phyloP scores from a whole-genome alignment of 371 early-diverging fungal genomes.

The Mortierella sp. region DNA sequence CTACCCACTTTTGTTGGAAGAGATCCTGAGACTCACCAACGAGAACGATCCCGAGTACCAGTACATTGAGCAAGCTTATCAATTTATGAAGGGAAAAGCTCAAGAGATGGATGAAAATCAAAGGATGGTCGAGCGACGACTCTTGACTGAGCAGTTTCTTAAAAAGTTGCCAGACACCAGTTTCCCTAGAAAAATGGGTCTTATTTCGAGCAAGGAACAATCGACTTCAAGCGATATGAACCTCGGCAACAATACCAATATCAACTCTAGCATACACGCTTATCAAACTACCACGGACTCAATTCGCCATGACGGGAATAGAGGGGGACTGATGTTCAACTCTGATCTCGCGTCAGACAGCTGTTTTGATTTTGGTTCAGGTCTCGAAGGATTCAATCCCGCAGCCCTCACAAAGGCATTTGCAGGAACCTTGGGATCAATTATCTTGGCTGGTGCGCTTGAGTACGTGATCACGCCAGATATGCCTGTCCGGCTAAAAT shows the following conservation, averaged over 20 bases:
- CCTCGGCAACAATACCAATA: slow-evolving; percentile 1
- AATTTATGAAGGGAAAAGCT: slow-evolving; percentile 27
- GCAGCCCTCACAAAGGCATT: slow-evolving; percentile 25
- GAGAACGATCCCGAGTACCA: slow-evolving; percentile 30
- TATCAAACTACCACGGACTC: neutral
- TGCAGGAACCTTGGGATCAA: slow-evolving; percentile 32
- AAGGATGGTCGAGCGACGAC: slow-evolving; percentile 23
- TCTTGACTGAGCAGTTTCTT: slow-evolving; percentile 44
- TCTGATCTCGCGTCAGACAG: neutral
- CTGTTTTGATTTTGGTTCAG: slow-evolving; percentile 12
- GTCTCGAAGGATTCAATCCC: slow-evolving; percentile 20
- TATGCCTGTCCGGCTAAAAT: slow-evolving; percentile 40
- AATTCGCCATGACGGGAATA: neutral
- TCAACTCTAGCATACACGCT: neutral
- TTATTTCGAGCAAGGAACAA: slow-evolving; percentile 1
- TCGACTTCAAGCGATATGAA: neutral
- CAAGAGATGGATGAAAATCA: slow-evolving; percentile 48
- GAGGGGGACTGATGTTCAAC: neutral
- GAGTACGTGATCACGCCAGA: slow-evolving; percentile 41
- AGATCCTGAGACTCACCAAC: slow-evolving; percentile 39
- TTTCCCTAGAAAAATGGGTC: slow-evolving; percentile 24
- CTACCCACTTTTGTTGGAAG: slow-evolving; percentile 89
- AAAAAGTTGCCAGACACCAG: slow-evolving; percentile 36
- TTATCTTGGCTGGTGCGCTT: slow-evolving; percentile 40
- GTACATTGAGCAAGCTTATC: slow-evolving; percentile 19